Evolutionary conservation across 148 eudicot genomes (phyloP).

Genomic region (Mesembryanthemum crystallinum): DNA sequence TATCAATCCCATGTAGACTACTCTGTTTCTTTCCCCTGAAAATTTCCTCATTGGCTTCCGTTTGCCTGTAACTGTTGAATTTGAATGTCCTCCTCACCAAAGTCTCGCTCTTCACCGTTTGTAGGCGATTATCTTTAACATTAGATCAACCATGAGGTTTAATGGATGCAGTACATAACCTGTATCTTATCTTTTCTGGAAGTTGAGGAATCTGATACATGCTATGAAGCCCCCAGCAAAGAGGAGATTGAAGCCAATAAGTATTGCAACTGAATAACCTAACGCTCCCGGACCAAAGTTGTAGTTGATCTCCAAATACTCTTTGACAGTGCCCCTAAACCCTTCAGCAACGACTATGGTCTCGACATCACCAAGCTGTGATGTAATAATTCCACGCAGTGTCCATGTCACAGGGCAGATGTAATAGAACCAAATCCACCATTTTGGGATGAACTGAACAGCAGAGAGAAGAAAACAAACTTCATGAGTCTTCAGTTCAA

Average conservation of each 20-base stretch:
- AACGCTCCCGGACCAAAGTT: conserved; percentile 56
- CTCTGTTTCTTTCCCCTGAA: not conserved
- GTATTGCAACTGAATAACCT: conserved; percentile 46
- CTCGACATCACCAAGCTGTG: conserved; percentile 84
- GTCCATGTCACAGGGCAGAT: conserved; percentile 82
- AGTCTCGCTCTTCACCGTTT: not conserved
- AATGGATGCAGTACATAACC: not conserved
- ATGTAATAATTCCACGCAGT: conserved; percentile 57
- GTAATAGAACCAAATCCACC: conserved; percentile 97
- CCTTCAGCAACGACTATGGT: conserved; percentile 44
- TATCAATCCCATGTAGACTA: not conserved
- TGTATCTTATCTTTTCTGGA: conserved; percentile 59
- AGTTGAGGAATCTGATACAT: conserved; percentile 69
- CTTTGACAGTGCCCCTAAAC: conserved; percentile 60
- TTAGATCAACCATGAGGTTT: not conserved
- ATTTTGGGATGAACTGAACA: conserved; percentile 62
- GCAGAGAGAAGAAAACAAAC: not conserved
- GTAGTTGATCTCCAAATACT: conserved; percentile 43
- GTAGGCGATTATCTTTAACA: not conserved
- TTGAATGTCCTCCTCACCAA: not conserved
- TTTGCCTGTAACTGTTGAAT: not conserved
- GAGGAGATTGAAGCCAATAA: conserved; percentile 48
- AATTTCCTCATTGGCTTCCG: not conserved
- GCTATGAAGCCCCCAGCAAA: conserved; percentile 55
- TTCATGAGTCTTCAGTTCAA: conserved; percentile 6